These are phyloP conservation scores for Nigrospora oryzae DNA, from an alignment of 2,329 filamentous ascomycete genomes.

Conservation along the genomic window DNA sequence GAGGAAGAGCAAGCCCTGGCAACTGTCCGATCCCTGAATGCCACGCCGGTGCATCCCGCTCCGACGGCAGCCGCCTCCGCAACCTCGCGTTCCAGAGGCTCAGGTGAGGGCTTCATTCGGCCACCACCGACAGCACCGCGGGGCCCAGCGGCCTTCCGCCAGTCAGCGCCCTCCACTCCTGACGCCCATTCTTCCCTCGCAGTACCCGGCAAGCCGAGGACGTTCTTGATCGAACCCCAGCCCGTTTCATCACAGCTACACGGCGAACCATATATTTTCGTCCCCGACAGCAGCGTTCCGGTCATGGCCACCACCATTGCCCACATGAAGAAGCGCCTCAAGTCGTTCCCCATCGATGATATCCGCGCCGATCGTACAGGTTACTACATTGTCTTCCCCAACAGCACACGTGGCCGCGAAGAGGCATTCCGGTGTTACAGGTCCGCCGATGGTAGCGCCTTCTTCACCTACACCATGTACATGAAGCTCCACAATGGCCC, in stretches of 20 bases:
- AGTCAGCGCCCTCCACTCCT: conserved; percentile 20
- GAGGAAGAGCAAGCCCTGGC: conserved; percentile 34
- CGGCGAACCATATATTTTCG: conserved; percentile 81
- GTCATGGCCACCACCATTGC: conserved; percentile 77
- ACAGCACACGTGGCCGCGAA: conserved; percentile 64
- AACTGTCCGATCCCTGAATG: conserved; percentile 11
- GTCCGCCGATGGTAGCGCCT: conserved; percentile 68
- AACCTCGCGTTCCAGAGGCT: conserved; percentile 18
- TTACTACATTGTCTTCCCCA: conserved; percentile 87
- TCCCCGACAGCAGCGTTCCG: conserved; percentile 79
- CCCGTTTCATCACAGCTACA: conserved; percentile 62
- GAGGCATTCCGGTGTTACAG: conserved; percentile 76
- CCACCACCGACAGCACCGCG: conserved; percentile 81
- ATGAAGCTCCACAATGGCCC: conserved; percentile 65
- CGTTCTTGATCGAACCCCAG: conserved; percentile 54
- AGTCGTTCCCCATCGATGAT: conserved; percentile 71
- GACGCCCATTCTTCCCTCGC: conserved; percentile 25
- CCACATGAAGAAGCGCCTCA: conserved; percentile 84
- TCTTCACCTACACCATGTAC: conserved; percentile 87
- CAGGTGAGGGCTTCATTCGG: conserved; percentile 40
- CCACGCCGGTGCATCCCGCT: conserved; percentile 8
- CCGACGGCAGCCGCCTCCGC: conserved; percentile 13
- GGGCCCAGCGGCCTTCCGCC: conserved; percentile 59
- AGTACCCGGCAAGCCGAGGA: conserved; percentile 34
- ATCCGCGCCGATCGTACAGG: conserved; percentile 78